Evolutionary conservation across 1,284 basidiomycete genomes (phyloP).

Genomic region (Apiotrichum veenhuisii): DNA sequence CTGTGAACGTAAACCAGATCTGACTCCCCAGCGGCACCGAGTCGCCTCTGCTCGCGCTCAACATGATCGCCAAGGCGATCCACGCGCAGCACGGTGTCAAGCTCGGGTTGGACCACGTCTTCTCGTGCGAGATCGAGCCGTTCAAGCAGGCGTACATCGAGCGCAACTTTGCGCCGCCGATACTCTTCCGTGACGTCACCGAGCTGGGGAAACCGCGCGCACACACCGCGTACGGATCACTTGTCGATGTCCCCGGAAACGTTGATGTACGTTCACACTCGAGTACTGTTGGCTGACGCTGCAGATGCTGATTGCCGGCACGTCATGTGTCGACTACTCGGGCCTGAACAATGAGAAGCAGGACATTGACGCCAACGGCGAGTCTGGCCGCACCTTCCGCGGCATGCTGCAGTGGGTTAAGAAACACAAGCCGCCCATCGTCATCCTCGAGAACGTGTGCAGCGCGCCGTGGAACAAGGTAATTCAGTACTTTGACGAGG

Average conservation of each 20-base stretch:
- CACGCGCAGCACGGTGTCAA: constrained; percentile 63
- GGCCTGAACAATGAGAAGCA: constrained; percentile 91
- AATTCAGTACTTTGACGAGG: constrained; percentile 67
- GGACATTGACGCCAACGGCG: constrained; percentile 77
- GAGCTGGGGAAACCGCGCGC: constrained; percentile 76
- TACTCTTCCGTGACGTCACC: constrained; percentile 90
- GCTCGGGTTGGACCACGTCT: constrained; percentile 82
- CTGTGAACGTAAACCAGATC: neutral
- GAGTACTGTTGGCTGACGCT: constrained; percentile 1
- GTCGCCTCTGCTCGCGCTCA: constrained; percentile 83
- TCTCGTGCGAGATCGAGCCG: constrained; percentile 96
- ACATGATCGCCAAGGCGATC: constrained; percentile 72
- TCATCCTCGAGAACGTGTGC: constrained; percentile 92
- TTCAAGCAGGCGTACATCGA: constrained; percentile 99
- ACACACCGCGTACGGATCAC: constrained; percentile 85
- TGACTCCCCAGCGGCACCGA: constrained; percentile 73
- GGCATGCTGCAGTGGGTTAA: constrained; percentile 92
- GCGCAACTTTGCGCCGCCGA: constrained; percentile 74
- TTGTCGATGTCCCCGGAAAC: constrained; percentile 80
- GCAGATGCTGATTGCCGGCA: constrained; percentile 76
- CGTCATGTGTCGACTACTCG: constrained; percentile 94
- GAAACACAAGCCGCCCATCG: constrained; percentile 78
- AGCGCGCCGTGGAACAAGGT: constrained; percentile 82
- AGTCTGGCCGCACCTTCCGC: constrained; percentile 82
- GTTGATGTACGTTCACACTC: constrained; percentile 58